phyloP scores from a whole-genome alignment of 192 early-diverging fungal genomes.

The Rhizophagus sp. region DNA sequence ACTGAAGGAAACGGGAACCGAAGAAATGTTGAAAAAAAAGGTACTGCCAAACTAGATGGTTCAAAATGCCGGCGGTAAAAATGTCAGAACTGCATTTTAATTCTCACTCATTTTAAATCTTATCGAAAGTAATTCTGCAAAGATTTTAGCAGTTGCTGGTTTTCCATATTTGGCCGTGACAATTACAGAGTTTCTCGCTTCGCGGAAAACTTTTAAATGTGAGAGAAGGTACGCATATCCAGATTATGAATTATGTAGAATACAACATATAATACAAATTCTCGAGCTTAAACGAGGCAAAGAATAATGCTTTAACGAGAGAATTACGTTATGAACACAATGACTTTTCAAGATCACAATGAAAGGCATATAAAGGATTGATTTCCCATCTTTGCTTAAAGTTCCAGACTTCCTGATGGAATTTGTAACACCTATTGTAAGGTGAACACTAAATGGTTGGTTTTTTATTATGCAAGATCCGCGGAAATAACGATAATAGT shows the following conservation, averaged over 20 bases:
- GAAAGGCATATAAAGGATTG: conserved; percentile 97
- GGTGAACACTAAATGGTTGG: not conserved
- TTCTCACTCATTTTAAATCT: no score
- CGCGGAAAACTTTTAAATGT: conserved; percentile 98
- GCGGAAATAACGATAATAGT: conserved; percentile 66
- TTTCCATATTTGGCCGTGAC: conserved; percentile 87
- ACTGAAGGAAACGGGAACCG: conserved; percentile 63
- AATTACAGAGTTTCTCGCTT: conserved; percentile 91
- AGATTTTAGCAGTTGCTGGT: conserved; percentile 58
- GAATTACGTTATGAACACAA: conserved; percentile 85
- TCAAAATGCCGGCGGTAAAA: no score
- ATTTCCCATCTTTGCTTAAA: conserved; percentile 90
- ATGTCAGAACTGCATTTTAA: no score
- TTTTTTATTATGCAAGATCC: conserved; percentile 78
- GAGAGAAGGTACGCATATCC: conserved; percentile 73
- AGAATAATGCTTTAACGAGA: conserved; percentile 61
- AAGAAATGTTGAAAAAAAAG: no score
- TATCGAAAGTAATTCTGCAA: no score
- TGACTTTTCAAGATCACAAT: conserved; percentile 76
- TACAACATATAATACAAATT: conserved; percentile 87
- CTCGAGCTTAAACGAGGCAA: conserved; percentile 83
- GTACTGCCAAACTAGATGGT: no score
- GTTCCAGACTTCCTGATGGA: conserved; percentile 90
- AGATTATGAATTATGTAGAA: conserved; percentile 84
- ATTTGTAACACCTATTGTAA: conserved; percentile 95